Evolutionary conservation across 1,284 basidiomycete species (phyloP).

Genomic region (Ustilago curta): DNA sequence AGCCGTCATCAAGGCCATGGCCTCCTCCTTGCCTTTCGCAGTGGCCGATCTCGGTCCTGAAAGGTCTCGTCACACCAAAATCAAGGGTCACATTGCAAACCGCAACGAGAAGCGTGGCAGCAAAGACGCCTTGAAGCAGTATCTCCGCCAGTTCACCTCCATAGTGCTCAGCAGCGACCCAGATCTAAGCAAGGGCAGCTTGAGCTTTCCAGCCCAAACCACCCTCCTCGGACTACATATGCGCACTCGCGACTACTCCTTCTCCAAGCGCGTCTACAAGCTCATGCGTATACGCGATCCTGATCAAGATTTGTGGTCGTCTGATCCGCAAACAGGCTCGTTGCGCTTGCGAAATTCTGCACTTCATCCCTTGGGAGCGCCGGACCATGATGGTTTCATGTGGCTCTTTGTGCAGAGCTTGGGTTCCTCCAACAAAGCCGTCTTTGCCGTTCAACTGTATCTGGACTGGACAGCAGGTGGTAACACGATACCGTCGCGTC

Average conservation of each 20-base stretch:
- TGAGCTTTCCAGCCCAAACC: conserved; percentile 29
- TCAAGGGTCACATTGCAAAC: conserved; percentile 27
- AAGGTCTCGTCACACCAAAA: conserved; percentile 10
- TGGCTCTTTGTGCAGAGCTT: conserved; percentile 43
- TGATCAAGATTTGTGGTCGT: conserved; percentile 28
- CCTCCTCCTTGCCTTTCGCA: conserved; percentile 23
- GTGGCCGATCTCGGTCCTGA: conserved; percentile 25
- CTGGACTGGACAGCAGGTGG: conserved; percentile 50
- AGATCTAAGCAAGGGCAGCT: conserved; percentile 23
- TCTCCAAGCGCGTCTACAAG: conserved; percentile 43
- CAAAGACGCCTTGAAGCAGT: conserved; percentile 18
- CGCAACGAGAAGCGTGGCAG: conserved; percentile 39
- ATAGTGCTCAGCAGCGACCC: conserved; percentile 35
- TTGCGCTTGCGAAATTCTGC: conserved; percentile 11
- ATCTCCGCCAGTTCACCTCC: conserved; percentile 34
- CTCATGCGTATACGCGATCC: conserved; percentile 31
- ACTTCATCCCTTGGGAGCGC: conserved; percentile 22
- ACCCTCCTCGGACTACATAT: conserved; percentile 44
- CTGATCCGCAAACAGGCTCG: conserved; percentile 5
- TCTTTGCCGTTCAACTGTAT: conserved; percentile 42
- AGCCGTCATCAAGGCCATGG: conserved; percentile 29
- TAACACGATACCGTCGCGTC: conserved; percentile 20
- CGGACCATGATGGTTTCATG: conserved; percentile 30
- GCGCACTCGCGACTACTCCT: conserved; percentile 35
- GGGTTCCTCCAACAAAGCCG: not conserved